Evolutionary conservation across 257 asterid species (phyloP).

Genomic region (Agastache rugosa): DNA sequence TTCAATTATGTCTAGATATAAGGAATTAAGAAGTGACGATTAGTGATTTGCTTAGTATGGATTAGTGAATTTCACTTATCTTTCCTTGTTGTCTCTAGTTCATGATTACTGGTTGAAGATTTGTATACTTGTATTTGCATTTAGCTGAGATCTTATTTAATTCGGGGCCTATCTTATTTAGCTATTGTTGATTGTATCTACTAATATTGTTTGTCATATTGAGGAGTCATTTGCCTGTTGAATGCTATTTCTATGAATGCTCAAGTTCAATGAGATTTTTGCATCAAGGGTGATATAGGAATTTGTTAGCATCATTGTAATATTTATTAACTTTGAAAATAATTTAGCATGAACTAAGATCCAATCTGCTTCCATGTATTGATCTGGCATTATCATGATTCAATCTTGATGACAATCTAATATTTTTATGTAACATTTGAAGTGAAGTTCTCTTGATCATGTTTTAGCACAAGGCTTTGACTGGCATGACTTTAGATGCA

Average conservation of each 20-base stretch:
- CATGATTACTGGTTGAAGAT: constrained; percentile 12
- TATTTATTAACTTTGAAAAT: neutral
- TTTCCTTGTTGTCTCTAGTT: neutral
- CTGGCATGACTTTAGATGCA: constrained; percentile 11
- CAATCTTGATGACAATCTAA: constrained; percentile 9
- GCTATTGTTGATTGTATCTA: neutral
- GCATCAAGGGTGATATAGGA: neutral
- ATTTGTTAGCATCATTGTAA: neutral
- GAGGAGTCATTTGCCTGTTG: neutral
- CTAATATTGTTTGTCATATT: neutral
- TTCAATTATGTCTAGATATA: constrained; percentile 10
- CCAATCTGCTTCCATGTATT: neutral
- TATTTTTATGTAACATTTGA: neutral
- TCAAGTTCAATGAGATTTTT: neutral
- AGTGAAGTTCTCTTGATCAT: neutral
- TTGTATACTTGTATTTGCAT: neutral
- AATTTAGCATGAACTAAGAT: neutral
- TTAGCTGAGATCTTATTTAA: neutral
- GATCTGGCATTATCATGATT: constrained; percentile 1
- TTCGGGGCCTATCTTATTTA: neutral
- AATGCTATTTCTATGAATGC: neutral
- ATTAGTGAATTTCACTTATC: neutral
- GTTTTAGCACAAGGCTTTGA: neutral
- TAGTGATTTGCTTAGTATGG: constrained; percentile 6
- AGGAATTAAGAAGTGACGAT: neutral